Evolutionary conservation across 306 rosid genomes (phyloP).

Genomic region (Cucumis sativus): Cucumber_9930_V3 NC_026660.2:11734501-11735000

Average conservation of each 20-base stretch:
- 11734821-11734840: conserved; percentile 50
- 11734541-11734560: conserved; percentile 96
- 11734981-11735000: conserved; percentile 90
- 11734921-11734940: conserved; percentile 85
- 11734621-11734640: conserved; percentile 91
- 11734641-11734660: conserved; percentile 80
- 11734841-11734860: conserved; percentile 84
- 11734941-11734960: conserved; percentile 74
- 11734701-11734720: conserved; percentile 96
- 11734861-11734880: conserved; percentile 87
- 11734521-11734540: conserved; percentile 82
- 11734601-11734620: conserved; percentile 86
- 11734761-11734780: conserved; percentile 68
- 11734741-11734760: conserved; percentile 76
- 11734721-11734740: conserved; percentile 88
- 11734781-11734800: conserved; percentile 77
- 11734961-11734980: conserved; percentile 76
- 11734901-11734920: conserved; percentile 94
- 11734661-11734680: conserved; percentile 91
- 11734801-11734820: conserved; percentile 62
- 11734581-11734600: conserved; percentile 87
- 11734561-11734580: conserved; percentile 94
- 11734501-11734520: conserved; percentile 83
- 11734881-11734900: conserved; percentile 71
- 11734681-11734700: conserved; percentile 63